Conservation (phyloP, 208 protist genomes). For the Crithidia brevicula region DNA sequence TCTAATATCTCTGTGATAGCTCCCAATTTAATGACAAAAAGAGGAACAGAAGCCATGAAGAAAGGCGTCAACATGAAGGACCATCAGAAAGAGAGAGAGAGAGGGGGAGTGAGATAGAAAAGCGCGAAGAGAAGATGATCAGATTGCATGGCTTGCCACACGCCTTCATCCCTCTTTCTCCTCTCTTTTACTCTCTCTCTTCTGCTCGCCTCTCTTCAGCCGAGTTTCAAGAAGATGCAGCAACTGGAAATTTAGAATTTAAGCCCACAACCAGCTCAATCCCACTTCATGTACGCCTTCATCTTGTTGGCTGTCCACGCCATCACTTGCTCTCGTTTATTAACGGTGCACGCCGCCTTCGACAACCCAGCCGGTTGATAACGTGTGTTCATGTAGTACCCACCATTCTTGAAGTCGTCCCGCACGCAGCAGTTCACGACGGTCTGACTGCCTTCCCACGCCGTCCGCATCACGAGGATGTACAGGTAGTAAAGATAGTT, state of each 20-base stretch:
- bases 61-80: slow-evolving; percentile 23
- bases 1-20: too few relatives aligned
- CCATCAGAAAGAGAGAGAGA: background rate
- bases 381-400: slow-evolving; percentile 81
- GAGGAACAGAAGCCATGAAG: too few relatives aligned
- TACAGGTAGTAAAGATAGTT: slow-evolving; percentile 63
- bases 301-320: slow-evolving; percentile 73
- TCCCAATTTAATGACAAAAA: too few relatives aligned
- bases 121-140: too few relatives aligned
- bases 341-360: slow-evolving; percentile 61
- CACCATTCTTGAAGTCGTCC: slow-evolving; percentile 77
- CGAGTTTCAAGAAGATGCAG: too few relatives aligned
- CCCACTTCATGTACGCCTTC: slow-evolving; percentile 85
- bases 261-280: slow-evolving; percentile 21
- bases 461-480: slow-evolving; percentile 71
- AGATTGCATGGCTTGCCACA: too few relatives aligned
- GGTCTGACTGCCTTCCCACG: slow-evolving; percentile 77
- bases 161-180: too few relatives aligned
- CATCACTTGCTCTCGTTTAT: slow-evolving; percentile 69
- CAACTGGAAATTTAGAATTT: too few relatives aligned
- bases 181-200: too few relatives aligned
- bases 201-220: too few relatives aligned
- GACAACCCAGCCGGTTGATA: slow-evolving; percentile 71
- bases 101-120: background rate
- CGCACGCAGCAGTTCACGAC: slow-evolving; percentile 84